Percentiles rank a stretch among this genome's conserved stretches.
phyloP scores from a whole-genome alignment of 257 asterid genomes.

The Knoxia roxburghii region DNA sequence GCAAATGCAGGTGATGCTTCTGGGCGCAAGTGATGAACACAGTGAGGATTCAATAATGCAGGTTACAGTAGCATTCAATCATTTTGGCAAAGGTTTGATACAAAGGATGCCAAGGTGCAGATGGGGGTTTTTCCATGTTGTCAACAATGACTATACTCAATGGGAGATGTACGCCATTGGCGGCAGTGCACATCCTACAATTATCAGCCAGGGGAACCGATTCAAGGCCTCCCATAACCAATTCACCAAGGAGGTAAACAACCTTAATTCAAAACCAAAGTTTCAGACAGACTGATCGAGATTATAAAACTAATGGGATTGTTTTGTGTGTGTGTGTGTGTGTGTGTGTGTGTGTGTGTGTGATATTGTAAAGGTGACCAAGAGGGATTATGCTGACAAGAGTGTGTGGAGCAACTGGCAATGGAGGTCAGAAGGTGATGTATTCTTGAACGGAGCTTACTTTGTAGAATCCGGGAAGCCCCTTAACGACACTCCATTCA shows the following conservation, averaged over 20 bases:
- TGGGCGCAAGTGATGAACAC: constrained; percentile 62
- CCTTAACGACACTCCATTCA: constrained; percentile 25
- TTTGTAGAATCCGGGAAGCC: constrained; percentile 53
- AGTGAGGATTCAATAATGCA: constrained; percentile 60
- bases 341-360: background rate
- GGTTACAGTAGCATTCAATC: constrained; percentile 70
- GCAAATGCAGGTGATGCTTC: constrained; percentile 57
- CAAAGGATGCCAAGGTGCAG: constrained; percentile 89
- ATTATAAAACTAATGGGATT: too few species aligned
- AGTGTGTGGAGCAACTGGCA: constrained; percentile 59
- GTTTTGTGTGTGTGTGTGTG: too few species aligned
- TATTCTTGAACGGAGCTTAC: constrained; percentile 60
- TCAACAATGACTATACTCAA: constrained; percentile 65
- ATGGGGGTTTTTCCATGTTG: constrained; percentile 77
- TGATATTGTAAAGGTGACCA: constrained; percentile 43
- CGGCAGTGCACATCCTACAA: constrained; percentile 70
- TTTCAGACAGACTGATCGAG: too few species aligned
- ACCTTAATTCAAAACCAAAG: too few species aligned
- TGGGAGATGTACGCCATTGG: constrained; percentile 87
- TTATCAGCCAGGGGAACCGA: constrained; percentile 84
- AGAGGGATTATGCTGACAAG: constrained; percentile 39
- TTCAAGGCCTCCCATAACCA: constrained; percentile 52
- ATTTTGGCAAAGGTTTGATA: constrained; percentile 55
- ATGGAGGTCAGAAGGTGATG: constrained; percentile 74
- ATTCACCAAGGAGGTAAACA: constrained; percentile 49